Evolutionary conservation across 306 rosid genomes (phyloP), one percentile per base, ranked within the genome.

Genomic region (Glycine tomentella): DNA sequence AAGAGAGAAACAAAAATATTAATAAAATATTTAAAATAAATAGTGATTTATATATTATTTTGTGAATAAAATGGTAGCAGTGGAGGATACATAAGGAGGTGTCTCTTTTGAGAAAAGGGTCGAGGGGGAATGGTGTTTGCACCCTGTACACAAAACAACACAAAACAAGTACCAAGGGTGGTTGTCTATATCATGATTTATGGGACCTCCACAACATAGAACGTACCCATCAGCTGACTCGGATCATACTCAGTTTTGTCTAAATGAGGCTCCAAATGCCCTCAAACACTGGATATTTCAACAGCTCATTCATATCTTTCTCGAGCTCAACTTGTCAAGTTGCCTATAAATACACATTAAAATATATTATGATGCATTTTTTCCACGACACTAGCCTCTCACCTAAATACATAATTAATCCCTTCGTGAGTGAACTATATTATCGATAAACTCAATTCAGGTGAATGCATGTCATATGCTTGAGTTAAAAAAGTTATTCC

Each of bases 161-260:
- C 38, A 0, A 64, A 64, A 0, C 0, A 7, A 20, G 11, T 25
- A 25, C 31, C 31, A 25, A 25, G 2, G 2, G 31, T 25, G 31
- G 31, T 25, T 25, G 31, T 25, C 1, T 25, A 25, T 0, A 25
- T 25, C 31, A 25, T 1, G 31, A 25, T 25, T 25, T 25, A 25
- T 25, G 31, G 84, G 87, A 13, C 78, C 81, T 80, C 1, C 20
- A 8, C 4, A 61, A 8, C 9, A 1, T 1, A 50, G 2, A 42
- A 62, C 10, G 44, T 15, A 4, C 42, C 42, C 77, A 85, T 67
- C 75, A 73, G 81, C 79, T 85, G 86, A 82, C 79, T 82, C 57
- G 17, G 86, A 68, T 82, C 79, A 73, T 38, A 82, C 38, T 78
- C 88, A 34, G 15, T 73, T 72, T 51, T 58, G 57, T 17, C n/a